Conservation (phyloP, 176 grass and related monocot genomes). For the Triticum dicoccoides region DNA sequence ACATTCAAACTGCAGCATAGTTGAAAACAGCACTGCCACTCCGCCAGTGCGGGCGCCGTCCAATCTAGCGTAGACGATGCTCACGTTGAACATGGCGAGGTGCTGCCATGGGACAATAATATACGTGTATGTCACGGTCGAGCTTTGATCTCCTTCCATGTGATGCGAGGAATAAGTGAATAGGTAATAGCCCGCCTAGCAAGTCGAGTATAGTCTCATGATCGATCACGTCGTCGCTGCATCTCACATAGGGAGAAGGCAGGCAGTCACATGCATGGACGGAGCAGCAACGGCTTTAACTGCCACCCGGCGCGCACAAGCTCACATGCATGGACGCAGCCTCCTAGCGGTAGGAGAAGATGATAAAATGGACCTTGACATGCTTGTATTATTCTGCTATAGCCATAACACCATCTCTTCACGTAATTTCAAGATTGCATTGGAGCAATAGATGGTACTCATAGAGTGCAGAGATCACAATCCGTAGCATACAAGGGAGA, state of each 20-base stretch:
- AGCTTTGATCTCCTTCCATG: conserved; percentile 3
- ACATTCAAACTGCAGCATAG: neutral
- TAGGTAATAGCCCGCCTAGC: neutral
- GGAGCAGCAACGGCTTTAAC: conserved; percentile 3
- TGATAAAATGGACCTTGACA: neutral
- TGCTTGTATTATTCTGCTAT: too few relatives aligned
- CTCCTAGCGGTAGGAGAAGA: neutral
- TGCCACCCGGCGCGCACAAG: neutral
- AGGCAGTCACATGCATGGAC: neutral
- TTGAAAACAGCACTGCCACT: neutral
- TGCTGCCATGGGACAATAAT: neutral
- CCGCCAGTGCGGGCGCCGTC: neutral
- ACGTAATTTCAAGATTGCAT: too few relatives aligned
- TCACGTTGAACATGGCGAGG: neutral
- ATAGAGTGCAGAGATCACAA: too few relatives aligned
- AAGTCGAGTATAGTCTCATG: neutral
- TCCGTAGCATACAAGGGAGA: too few relatives aligned
- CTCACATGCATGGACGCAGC: neutral
- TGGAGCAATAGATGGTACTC: too few relatives aligned
- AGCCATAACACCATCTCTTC: too few relatives aligned
- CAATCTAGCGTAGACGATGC: neutral
- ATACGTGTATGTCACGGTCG: neutral
- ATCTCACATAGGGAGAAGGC: neutral
- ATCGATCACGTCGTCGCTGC: neutral
- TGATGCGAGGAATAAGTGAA: neutral